Base-by-base conservation (phyloP, 1,139 yeast species). In the Saccharomyces pastorianus region DNA sequence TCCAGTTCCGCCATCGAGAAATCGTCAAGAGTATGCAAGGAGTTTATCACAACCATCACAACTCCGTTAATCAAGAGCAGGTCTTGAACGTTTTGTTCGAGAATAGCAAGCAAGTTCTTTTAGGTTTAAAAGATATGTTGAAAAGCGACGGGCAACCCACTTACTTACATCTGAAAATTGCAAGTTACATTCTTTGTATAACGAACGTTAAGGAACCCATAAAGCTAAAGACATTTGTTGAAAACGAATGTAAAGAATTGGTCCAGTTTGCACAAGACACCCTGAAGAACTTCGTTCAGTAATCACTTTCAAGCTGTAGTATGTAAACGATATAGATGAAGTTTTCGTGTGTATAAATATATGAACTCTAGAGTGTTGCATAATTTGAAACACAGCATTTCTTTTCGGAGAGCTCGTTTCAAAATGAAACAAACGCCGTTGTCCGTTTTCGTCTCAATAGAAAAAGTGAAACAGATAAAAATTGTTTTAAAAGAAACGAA, bases 101-200 rank as follows among this genome's bases (percentile, higher is more conserved):
- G 44, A 38, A 38, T 20, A 38, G 25, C 23, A 38, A 17, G 25
- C 44, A 17, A 17, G 23, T 38, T 9, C 44, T 38, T 8, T 38
- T 17, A 17, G 44, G 17, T 17, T 38, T 38, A 6, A 8, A 38
- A 17, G 23, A 13, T 9, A 17, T 13, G 9, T 38, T 38, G 25
- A 48, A 25, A 13, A 17, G 34, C 9, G 17, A n/a, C 25, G 28
- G n/a, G 25, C 49, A 31, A 8, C 51, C 53, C 17, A 38, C 50
- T 44, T 52, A 49, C 44, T 51, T 56, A 8, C 55, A 58, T 25
- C 51, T 59, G 20, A 57, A 55, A 31, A 44, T 59, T 23, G 58
- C 59, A 29, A 58, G 61, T 55, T 59, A 59, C 51, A 42, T 56
- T 48, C 29, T 52, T 13, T 48, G 58, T 48, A 51, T 58, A 13